Evolutionary conservation across 2,329 filamentous ascomycete species (phyloP), one percentile per base, ranked within the genome.

Genomic region (Mycocentrospora acerina): DNA sequence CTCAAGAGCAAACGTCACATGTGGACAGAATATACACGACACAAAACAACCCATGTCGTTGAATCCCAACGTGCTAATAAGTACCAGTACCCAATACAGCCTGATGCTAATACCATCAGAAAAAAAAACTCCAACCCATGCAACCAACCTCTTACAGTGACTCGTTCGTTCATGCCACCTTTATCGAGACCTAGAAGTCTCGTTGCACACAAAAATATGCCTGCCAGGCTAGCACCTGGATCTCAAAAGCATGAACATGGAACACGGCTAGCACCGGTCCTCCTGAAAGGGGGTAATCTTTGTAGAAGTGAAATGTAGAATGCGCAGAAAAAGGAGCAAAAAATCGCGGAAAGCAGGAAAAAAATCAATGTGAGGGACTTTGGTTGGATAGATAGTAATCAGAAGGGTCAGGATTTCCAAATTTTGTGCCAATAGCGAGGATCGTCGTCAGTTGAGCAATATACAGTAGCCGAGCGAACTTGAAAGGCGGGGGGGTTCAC

Each of bases 271-370:
- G 54, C 45, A 52, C 55, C 57, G 56, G 48, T 51, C 51, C 53
- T 58, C 53, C 55, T 55, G 49, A 57, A 57, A 58, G 52, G 54
- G 55, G 55, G 55, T 59, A 58, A 52, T 59, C 56, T 46, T 55
- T 55, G 35, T 28, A 59, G 51, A 57, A 60, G 46, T 32, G 44
- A 59, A 55, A 46, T 40, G 16, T 7, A 33, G 29, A 32, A 38
- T 37, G 29, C n/a, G 24, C 19, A 35, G 13, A 15, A 26, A 35
- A 13, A 15, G 14, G 27, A 10, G n/a, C n/a, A n/a, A 7, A 22
- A 14, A 16, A 9, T n/a, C 4, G 13, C 31, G 17, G 7, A 15
- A 31, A 43, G 32, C 14, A 35, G 17, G 28, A 37, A 34, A 32
- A 35, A 36, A 38, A 35, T 12, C 24, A 44, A 36, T 32, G 32